phyloP scores from a whole-genome alignment of 192 early-diverging fungal genomes.

The Coemansia sp. region DNA sequence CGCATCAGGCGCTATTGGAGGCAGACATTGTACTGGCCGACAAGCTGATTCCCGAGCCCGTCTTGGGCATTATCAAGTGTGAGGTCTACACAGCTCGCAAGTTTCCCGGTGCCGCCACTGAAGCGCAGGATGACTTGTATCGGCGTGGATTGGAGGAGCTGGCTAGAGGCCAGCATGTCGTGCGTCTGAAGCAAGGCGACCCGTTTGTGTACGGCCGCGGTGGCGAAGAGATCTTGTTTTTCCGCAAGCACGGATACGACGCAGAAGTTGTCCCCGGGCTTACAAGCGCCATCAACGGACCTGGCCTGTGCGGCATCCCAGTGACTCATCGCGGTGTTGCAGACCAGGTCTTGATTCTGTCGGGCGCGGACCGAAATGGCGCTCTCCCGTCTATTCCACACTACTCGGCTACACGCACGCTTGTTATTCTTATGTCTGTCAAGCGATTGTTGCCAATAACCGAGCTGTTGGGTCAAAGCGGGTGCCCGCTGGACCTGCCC shows the following conservation, averaged over 20 bases:
- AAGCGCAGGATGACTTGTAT: conserved; percentile 75
- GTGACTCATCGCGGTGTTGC: conserved; percentile 86
- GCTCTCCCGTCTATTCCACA: conserved; percentile 69
- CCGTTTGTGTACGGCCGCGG: conserved; percentile 92
- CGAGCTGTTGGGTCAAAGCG: conserved; percentile 57
- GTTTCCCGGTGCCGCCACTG: conserved; percentile 62
- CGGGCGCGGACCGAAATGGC: conserved; percentile 77
- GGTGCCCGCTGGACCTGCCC: conserved; percentile 67
- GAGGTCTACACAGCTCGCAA: conserved; percentile 69
- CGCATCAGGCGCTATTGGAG: conserved; percentile 56
- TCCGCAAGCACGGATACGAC: conserved; percentile 68
- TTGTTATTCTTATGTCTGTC: conserved; percentile 84
- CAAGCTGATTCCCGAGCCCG: conserved; percentile 64
- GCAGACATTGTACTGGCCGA: conserved; percentile 87
- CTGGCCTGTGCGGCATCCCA: conserved; percentile 71
- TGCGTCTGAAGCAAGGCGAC: conserved; percentile 89
- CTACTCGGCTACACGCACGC: conserved; percentile 65
- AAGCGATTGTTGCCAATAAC: conserved; percentile 63
- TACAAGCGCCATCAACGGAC: conserved; percentile 71
- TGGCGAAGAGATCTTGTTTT: conserved; percentile 80
- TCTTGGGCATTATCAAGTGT: conserved; percentile 52
- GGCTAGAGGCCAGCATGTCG: conserved; percentile 62
- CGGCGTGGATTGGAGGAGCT: conserved; percentile 72
- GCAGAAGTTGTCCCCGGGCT: conserved; percentile 75
- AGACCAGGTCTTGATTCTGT: conserved; percentile 79